phyloP scores from a whole-genome alignment of 176 grass and related monocot species.

The Carex myosuroides region DNA sequence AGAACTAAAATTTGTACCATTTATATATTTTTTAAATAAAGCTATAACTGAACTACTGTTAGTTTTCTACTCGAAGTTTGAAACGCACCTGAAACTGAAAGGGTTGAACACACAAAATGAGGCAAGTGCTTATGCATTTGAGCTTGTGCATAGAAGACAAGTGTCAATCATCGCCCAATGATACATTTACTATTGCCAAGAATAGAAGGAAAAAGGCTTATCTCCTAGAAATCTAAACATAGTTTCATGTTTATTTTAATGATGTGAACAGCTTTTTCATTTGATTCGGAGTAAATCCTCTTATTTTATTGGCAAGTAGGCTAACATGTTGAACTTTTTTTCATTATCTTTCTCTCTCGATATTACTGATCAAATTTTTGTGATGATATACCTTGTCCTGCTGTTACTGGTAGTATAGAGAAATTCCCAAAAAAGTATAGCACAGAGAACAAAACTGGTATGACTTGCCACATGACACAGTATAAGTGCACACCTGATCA shows the following conservation, averaged over 20 bases:
- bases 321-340: neutral
- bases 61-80: neutral
- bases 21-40: neutral
- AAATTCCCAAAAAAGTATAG: neutral
- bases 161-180: constrained; percentile 13
- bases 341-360: neutral
- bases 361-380: neutral
- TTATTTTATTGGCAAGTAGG: neutral
- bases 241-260: neutral
- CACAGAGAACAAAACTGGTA: neutral
- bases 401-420: neutral
- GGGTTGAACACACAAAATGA: constrained; percentile 10
- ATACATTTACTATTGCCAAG: neutral
- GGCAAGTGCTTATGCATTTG: constrained; percentile 2
- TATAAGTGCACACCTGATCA: neutral
- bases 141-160: constrained; percentile 3
- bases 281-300: neutral
- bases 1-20: neutral
- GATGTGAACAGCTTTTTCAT: neutral
- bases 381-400: neutral
- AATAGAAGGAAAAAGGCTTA: neutral
- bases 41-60: neutral
- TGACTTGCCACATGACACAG: neutral
- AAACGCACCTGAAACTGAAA: constrained; percentile 10
- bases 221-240: neutral